Base-by-base conservation (phyloP, 1,284 basidiomycete genomes). In the Leccinum fuscescens region DNA sequence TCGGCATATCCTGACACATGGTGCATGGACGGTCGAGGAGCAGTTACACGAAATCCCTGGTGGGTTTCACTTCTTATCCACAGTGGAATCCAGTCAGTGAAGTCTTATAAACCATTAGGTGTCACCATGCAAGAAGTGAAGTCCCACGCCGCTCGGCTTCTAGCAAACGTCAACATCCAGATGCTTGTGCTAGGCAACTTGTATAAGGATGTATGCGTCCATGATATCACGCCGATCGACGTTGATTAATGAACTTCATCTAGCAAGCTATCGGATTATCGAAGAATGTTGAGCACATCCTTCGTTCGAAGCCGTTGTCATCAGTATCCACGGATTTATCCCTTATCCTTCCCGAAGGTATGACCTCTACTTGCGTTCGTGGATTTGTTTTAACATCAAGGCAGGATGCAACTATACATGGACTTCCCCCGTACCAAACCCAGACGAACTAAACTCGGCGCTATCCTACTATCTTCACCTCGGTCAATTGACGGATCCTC, bases 131-230 rank as follows among this genome's bases (percentile, higher is more conserved):
- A 88, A 54, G 93, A 96, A 59, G 77, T 99, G 8, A 80, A 90
- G 68, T 74, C 76, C 2, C 93, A 95, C 70, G 82, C 84, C 9
- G 75, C 76, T 11, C 79, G 84, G 51, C 67, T 98, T 15, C 78
- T 97, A 15, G 83, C 84, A 12, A 79, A 88, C 56, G 78, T 92
- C 58, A 85, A 91, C 70, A 78, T 94, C 54, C 86, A 90, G 61
- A 89, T 91, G 46, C 79, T 99, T 12, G 87, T 92, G 1, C 82
- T 90, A 57, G 97, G 97, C 14, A 99, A 99, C 76, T 78, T 98
- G 61, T 81, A 83, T 64, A 87, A 90, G 67, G 87, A 92, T 74
- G 91, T 92, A 66, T 58, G 88, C 9, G 3, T 39, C 31, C 14
- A 71, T 51, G 20, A 52, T 11, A 54, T 59, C 39, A 17, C n/a